Evolutionary conservation across 2,329 filamentous ascomycete genomes (phyloP), one percentile per base, ranked within the genome.

Genomic region (Fusarium ambrosium): DNA sequence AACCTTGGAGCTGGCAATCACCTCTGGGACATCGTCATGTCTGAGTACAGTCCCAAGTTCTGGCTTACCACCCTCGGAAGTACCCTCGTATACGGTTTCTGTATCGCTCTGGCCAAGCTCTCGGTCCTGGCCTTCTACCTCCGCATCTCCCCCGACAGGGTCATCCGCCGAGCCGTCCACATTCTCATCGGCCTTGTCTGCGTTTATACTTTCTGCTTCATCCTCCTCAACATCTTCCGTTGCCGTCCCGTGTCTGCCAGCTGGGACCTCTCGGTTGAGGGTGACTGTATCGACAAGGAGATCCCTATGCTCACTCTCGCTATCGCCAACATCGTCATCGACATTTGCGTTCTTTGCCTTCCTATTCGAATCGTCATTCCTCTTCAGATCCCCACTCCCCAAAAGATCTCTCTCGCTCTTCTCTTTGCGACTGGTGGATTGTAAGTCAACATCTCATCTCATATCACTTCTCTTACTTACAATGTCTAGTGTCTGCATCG

Each of bases 401-500:
- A 89, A 65, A 89, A 89, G 64, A 78, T 88, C 16, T 88, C 87
- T 0, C 83, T 92, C 41, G 80, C 83, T 43, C 62, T 82, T 20
- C 80, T 88, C 45, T 87, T 87, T 59, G 84, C 85, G 2, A 80
- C 79, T 7, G 79, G 79, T 32, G 79, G 79, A 14, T 75, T 78
- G 77, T 79, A 58, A 73, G 77, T 77, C 55, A 14, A 27, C n/a
- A n/a, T 27, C 20, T 1, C 6, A 27, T 13, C 5, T 20, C 2
- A 13, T 22, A 1, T 2, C 9, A 34, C 8, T 4, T 32, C 9
- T n/a, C 10, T 53, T 16, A 11, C 60, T 66, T 61, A 69, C 56
- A 45, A 13, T 18, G 16, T 18, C 5, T 22, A 79, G 79, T 37
- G 78, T 82, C n/a, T 77, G 79, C 10, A 63, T 75, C 3, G 79